Evolutionary conservation across 2,329 filamentous ascomycete species (phyloP).

Genomic region (Alternaria arbusti): DNA sequence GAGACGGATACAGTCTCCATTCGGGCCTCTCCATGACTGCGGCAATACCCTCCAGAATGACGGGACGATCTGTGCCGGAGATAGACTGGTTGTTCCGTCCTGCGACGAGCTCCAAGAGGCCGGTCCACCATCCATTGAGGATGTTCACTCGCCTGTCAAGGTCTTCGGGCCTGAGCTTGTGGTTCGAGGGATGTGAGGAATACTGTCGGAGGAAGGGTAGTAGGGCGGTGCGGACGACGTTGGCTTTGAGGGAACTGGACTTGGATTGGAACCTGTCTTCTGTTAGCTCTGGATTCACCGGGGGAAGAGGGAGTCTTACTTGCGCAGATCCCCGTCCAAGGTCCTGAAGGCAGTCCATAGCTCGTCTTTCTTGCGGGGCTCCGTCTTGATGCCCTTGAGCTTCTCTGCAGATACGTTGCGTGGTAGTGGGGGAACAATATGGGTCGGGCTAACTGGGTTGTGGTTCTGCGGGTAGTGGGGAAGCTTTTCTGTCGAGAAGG

Average conservation of each 20-base stretch:
- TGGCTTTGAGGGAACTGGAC: conserved; percentile 74
- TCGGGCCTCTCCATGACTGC: conserved; percentile 88
- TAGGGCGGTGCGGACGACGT: conserved; percentile 73
- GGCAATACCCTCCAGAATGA: conserved; percentile 77
- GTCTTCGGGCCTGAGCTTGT: conserved; percentile 74
- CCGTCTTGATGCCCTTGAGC: conserved; percentile 46
- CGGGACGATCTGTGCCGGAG: conserved; percentile 81
- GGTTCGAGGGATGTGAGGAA: conserved; percentile 70
- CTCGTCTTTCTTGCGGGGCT: conserved; percentile 68
- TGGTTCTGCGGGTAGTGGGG: conserved; percentile 46
- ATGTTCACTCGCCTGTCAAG: conserved; percentile 80
- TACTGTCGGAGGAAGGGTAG: conserved; percentile 79
- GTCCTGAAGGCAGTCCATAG: conserved; percentile 71
- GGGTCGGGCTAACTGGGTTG: conserved; percentile 41
- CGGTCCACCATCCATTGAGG: conserved; percentile 90
- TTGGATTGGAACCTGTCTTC: conserved; percentile 70
- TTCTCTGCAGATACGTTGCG: conserved; percentile 51
- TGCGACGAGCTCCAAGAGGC: conserved; percentile 80
- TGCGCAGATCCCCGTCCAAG: conserved; percentile 72
- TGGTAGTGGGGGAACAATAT: conserved; percentile 51
- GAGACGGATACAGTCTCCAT: conserved; percentile 77
- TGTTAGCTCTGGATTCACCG: conserved; percentile 7
- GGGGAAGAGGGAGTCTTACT: conserved; percentile 51
- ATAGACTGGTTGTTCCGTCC: conserved; percentile 77
- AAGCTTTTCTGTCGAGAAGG: conserved; percentile 57